Evolutionary conservation across 1,284 basidiomycete species (phyloP).

Genomic region (Cutaneotrichosporon dermatis): DNA sequence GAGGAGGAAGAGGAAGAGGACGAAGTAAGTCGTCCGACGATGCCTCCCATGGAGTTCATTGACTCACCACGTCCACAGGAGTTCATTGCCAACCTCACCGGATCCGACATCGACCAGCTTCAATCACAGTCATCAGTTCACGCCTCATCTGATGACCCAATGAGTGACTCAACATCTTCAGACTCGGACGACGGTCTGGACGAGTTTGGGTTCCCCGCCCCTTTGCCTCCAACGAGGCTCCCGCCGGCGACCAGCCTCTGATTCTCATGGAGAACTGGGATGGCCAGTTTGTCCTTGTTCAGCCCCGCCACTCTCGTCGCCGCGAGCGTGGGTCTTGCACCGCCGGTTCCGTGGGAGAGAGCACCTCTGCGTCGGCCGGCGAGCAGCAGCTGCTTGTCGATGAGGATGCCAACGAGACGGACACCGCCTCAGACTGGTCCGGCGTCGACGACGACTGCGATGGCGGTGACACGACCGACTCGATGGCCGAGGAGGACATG

Average conservation of each 20-base stretch:
- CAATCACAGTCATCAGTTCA: constrained; percentile 42
- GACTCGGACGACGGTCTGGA: constrained; percentile 38
- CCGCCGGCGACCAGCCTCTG: constrained; percentile 23
- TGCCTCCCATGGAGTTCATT: background rate
- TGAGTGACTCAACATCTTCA: constrained; percentile 28
- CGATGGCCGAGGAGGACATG: constrained; percentile 49
- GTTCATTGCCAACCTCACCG: constrained; percentile 41
- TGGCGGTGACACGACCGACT: constrained; percentile 45
- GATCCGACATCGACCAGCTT: constrained; percentile 38
- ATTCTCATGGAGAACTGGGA: constrained; percentile 49
- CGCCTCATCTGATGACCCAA: constrained; percentile 27
- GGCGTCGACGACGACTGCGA: constrained; percentile 32
- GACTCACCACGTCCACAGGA: constrained; percentile 13
- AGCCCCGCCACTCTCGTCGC: constrained; percentile 33
- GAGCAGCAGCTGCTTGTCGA: constrained; percentile 43
- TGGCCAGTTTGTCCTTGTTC: constrained; percentile 44
- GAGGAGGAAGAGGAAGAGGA: constrained; percentile 31
- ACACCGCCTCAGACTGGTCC: constrained; percentile 31
- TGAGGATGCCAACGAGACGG: constrained; percentile 35
- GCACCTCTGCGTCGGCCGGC: constrained; percentile 28
- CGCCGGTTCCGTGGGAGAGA: constrained; percentile 34
- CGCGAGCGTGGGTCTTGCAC: constrained; percentile 21
- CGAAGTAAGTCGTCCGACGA: constrained; percentile 21
- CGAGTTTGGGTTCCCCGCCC: constrained; percentile 44
- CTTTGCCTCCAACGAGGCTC: constrained; percentile 14